A percentile compares a stretch with the other conserved stretches of the same genome.
Conservation (phyloP, 768 basidiomycete species). For the Leccinum boreale region DNA sequence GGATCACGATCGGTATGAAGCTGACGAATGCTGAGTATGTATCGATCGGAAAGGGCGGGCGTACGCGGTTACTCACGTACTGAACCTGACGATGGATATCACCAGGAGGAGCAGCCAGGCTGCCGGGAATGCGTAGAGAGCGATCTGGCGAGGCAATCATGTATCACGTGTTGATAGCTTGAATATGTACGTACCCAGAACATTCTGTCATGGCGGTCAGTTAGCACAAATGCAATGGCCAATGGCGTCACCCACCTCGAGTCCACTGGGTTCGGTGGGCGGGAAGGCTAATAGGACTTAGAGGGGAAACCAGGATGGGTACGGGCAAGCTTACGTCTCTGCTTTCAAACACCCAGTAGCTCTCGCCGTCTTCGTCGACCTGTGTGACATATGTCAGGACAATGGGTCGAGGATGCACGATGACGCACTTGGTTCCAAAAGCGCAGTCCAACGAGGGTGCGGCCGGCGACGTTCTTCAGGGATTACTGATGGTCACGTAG, state of each 20-base stretch:
- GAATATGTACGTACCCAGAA: constrained; percentile 67
- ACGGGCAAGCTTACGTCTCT: constrained; percentile 67
- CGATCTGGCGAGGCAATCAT: constrained; percentile 50
- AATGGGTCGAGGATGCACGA: not conserved
- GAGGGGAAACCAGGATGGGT: not conserved
- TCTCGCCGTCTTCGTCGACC: constrained; percentile 96
- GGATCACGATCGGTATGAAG: constrained; percentile 90
- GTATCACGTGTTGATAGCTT: constrained; percentile 5
- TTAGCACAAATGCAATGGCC: constrained; percentile 2
- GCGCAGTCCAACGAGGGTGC: constrained; percentile 89
- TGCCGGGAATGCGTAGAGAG: constrained; percentile 84
- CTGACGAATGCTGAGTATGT: constrained; percentile 38
- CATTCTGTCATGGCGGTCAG: constrained; percentile 54
- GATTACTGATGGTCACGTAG: constrained; percentile 1
- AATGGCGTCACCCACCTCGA: constrained; percentile 56
- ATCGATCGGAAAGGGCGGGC: constrained; percentile 2
- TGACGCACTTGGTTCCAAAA: constrained; percentile 89
- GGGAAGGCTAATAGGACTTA: constrained; percentile 59
- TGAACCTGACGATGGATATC: constrained; percentile 86
- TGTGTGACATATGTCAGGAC: constrained; percentile 25
- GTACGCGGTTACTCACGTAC: constrained; percentile 54
- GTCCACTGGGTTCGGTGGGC: constrained; percentile 85
- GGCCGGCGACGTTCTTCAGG: constrained; percentile 83
- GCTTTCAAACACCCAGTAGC: constrained; percentile 97
- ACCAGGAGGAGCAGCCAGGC: constrained; percentile 87